Conservation (phyloP, 2,329 filamentous ascomycete genomes). For the Aspergillus sp. region DNA sequence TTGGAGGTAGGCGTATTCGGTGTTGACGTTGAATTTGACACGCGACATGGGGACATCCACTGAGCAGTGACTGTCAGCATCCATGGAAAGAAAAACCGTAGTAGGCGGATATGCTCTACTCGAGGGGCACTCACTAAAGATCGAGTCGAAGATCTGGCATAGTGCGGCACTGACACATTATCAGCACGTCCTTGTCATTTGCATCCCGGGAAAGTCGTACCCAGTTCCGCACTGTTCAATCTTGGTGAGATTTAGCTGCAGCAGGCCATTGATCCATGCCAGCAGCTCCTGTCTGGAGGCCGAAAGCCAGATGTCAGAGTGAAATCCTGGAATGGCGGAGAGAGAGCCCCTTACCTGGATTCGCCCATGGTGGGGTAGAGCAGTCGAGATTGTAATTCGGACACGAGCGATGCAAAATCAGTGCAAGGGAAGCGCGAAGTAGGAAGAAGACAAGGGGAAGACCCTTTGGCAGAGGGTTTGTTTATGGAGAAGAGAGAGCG, state of each 20-base stretch:
- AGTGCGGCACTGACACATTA: conserved; percentile 63
- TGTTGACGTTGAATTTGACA: conserved; percentile 97
- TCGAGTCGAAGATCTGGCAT: conserved; percentile 97
- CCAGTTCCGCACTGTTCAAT: conserved; percentile 98
- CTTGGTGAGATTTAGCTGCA: conserved; percentile 96
- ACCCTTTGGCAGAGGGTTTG: too few relatives aligned
- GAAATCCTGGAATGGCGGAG: conserved; percentile 8
- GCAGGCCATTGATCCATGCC: conserved; percentile 92
- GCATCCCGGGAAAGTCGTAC: conserved; percentile 44
- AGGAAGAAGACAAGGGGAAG: conserved; percentile 1
- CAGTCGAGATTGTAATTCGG: conserved; percentile 5
- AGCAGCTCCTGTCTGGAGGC: conserved; percentile 78
- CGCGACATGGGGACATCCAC: conserved; percentile 87
- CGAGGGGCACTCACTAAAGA: conserved; percentile 59
- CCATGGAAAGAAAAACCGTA: not conserved
- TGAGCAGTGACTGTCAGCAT: conserved; percentile 17
- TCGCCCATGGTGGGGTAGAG: conserved; percentile 49
- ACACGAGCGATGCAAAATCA: too few relatives aligned
- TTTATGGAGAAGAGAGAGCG: conserved; percentile 9
- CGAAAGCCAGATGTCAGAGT: conserved; percentile 7
- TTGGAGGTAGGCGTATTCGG: conserved; percentile 93
- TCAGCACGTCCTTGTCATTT: conserved; percentile 4
- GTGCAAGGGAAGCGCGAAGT: conserved; percentile 7
- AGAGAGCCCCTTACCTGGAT: conserved; percentile 45
- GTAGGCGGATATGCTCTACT: not conserved